phyloP scores from a whole-genome alignment of 106 monocot species.

The Apostasia ramifera region DNA sequence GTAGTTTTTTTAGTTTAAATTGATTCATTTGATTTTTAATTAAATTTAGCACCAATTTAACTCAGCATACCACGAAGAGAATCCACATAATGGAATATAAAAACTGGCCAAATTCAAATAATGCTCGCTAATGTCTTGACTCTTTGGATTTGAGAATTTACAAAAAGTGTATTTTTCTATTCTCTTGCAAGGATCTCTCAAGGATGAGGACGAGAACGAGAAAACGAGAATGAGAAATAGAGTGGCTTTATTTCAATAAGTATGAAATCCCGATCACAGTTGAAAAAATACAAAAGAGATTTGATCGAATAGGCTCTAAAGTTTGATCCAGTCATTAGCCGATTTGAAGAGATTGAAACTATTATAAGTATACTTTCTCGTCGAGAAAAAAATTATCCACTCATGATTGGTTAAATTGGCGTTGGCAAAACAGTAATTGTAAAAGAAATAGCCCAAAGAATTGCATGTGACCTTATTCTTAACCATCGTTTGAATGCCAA shows the following conservation, averaged over 20 bases:
- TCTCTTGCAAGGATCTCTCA: too few species aligned
- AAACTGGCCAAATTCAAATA: too few species aligned
- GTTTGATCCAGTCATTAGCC: constrained; percentile 49
- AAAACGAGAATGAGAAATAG: too few species aligned
- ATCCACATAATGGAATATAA: too few species aligned
- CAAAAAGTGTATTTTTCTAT: too few species aligned
- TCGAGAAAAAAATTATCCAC: constrained; percentile 60
- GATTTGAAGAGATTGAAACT: constrained; percentile 48
- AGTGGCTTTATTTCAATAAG: too few species aligned
- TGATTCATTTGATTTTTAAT: too few species aligned
- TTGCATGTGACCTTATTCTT: constrained; percentile 53
- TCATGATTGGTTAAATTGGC: constrained; percentile 69
- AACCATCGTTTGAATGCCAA: constrained; percentile 48
- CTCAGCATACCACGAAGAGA: too few species aligned
- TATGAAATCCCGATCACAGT: neutral
- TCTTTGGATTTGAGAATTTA: too few species aligned
- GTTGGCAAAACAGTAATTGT: constrained; percentile 71
- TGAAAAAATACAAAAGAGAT: constrained; percentile 48
- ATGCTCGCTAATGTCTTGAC: too few species aligned
- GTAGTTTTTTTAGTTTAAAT: constrained; percentile 15
- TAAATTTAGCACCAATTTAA: too few species aligned
- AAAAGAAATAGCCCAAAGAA: constrained; percentile 60
- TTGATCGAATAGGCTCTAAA: constrained; percentile 61
- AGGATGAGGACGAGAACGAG: too few species aligned
- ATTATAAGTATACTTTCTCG: constrained; percentile 51